Percentiles rank a stretch among this genome's conserved stretches.
These are phyloP conservation scores for Podospora sp. DNA, from an alignment of 495 filamentous ascomycete genomes.

Conservation along the genomic window DNA sequence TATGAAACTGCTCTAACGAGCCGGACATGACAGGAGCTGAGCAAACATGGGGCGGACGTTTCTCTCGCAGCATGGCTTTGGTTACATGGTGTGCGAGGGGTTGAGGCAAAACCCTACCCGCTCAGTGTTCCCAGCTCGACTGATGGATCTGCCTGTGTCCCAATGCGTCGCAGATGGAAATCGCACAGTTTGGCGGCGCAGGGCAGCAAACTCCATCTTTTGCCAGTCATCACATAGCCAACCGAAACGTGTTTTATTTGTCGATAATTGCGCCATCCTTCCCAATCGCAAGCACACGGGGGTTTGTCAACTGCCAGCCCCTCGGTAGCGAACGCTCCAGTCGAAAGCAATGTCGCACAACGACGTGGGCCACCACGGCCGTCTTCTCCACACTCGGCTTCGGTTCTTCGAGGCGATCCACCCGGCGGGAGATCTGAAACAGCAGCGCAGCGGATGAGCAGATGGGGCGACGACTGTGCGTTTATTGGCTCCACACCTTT, in stretches of 20 bases:
- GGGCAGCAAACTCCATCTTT: too few species aligned
- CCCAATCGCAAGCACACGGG: not conserved
- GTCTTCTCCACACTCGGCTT: not conserved
- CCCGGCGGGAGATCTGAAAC: constrained; percentile 20
- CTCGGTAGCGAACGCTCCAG: not conserved
- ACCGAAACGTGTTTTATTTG: not conserved
- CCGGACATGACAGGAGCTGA: not conserved
- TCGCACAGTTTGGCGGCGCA: too few species aligned
- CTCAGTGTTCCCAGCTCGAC: not conserved
- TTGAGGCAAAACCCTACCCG: not conserved
- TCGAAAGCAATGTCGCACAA: not conserved
- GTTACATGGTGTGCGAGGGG: not conserved
- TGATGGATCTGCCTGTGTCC: not conserved
- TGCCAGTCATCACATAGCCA: not conserved
- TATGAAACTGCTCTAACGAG: not conserved
- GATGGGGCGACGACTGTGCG: constrained; percentile 1
- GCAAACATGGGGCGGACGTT: not conserved
- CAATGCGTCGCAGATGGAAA: not conserved
- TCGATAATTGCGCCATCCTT: not conserved
- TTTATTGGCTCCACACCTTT: constrained; percentile 3
- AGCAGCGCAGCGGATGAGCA: constrained; percentile 3
- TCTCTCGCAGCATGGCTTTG: not conserved
- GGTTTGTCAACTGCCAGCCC: not conserved
- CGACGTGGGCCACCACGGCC: not conserved
- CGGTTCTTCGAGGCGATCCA: constrained; percentile 3